These are phyloP conservation scores for Simplicillium sp. DNA, from an alignment of 2,329 filamentous ascomycete species.

Conservation along the genomic window DNA sequence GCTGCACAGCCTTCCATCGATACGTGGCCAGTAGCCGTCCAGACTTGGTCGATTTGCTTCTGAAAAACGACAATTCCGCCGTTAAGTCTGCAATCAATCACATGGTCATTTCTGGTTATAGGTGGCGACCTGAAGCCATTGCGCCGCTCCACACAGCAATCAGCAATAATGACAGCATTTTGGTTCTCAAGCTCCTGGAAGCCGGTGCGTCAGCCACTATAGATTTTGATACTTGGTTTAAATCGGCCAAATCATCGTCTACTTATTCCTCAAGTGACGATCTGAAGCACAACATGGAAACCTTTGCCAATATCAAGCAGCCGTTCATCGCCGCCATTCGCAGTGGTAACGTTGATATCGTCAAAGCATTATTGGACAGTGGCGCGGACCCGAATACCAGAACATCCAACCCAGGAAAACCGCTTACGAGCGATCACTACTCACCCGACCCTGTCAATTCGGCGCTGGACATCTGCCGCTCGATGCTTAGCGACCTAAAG, in stretches of 20 bases:
- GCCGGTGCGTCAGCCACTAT: slow-evolving; percentile 51
- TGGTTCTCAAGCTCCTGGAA: slow-evolving; percentile 52
- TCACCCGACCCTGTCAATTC: too few relatives aligned
- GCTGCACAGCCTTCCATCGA: slow-evolving; percentile 57
- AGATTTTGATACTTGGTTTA: slow-evolving; percentile 55
- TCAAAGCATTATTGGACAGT: slow-evolving; percentile 47
- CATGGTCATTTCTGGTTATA: slow-evolving; percentile 31
- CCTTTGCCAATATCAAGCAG: slow-evolving; percentile 46
- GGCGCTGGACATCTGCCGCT: too few relatives aligned
- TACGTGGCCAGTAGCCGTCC: slow-evolving; percentile 42
- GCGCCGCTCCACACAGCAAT: slow-evolving; percentile 53
- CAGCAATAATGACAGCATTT: slow-evolving; percentile 35
- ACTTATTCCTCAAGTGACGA: slow-evolving; percentile 20
- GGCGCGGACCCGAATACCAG: slow-evolving; percentile 60
- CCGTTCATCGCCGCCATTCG: slow-evolving; percentile 56
- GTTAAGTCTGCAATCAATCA: slow-evolving; percentile 59
- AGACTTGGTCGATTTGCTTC: slow-evolving; percentile 38
- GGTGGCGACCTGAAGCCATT: slow-evolving; percentile 23
- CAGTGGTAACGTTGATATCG: slow-evolving; percentile 30
- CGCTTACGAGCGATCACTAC: too few relatives aligned
- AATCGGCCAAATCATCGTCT: slow-evolving; percentile 38
- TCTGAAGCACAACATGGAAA: slow-evolving; percentile 36
- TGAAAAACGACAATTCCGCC: slow-evolving; percentile 48
- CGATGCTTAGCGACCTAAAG: too few relatives aligned
- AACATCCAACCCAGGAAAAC: slow-evolving; percentile 16